Evolutionary conservation across 1,139 yeast species (phyloP), one percentile per base, ranked within the genome.

Genomic region (Diutina neorugosa): DNA sequence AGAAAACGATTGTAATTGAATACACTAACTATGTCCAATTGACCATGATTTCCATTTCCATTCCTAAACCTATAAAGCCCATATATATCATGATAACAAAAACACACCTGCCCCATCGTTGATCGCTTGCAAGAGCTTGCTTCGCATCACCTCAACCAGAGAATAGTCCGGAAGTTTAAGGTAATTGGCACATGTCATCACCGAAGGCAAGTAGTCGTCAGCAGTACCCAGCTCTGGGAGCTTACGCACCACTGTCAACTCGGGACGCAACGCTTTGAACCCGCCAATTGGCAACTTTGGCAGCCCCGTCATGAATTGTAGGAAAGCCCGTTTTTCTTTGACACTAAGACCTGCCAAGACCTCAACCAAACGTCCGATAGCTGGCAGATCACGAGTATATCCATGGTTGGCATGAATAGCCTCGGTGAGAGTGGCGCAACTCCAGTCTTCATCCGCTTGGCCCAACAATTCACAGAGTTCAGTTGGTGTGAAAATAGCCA

Each of bases 151-250:
- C 34, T 73, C 81, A 57, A 74, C 76, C 31, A 79, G 71, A 1
- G 89, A 77, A 63, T 93, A 93, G 57, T 85, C 80, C 2, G 98
- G 98, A 31, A 93, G 70, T 66, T 93, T 93, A 59, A 93, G 75
- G 63, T 93, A 93, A 65, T 93, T 93, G 5, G 96, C 98, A 71
- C 98, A 93, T 0, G 98, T 93, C 98, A 93, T 93, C 3, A 93
- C 98, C 69, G 96, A 89, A 1, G 98, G 98, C 55, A 93, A 72
- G 62, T 86, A 90, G 58, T 84, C 91, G 65, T 93, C 96, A n/a
- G 89, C 80, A 52, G 78, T 64, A 0, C 80, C 81, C 54, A 76
- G 82, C 56, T 91, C 96, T 9, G 86, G 78, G 54, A 78, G 82
- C 61, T 89, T 89, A 58, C 90, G 71, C 2, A 93, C 98, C 49